A percentile compares a stretch with the other conserved stretches of the same genome.
These are phyloP conservation scores for Chaetomium cochliodes DNA, from an alignment of 495 filamentous ascomycete genomes.

Conservation along the genomic window DNA sequence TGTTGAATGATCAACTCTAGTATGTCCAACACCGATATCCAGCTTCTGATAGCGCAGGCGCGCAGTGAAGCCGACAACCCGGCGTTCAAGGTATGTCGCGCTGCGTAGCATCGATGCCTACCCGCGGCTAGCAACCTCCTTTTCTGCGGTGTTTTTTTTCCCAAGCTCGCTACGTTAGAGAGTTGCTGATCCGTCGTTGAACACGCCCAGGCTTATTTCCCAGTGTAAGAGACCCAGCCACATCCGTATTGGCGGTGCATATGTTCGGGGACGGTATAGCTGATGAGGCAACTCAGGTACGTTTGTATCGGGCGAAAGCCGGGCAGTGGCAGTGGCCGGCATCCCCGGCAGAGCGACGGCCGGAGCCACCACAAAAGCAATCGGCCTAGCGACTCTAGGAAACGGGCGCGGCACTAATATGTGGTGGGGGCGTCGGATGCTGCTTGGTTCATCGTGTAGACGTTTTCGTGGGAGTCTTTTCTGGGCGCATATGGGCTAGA, in stretches of 20 bases:
- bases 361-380: slow-evolving; percentile 30
- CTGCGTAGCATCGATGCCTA: neutral
- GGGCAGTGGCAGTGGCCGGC: slow-evolving; percentile 36
- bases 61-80: slow-evolving; percentile 64
- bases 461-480: neutral
- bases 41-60: slow-evolving; percentile 64
- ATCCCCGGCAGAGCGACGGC: slow-evolving; percentile 25
- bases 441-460: no score
- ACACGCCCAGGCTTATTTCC: slow-evolving; percentile 63
- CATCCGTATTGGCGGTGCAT: neutral
- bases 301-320: slow-evolving; percentile 56
- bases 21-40: slow-evolving; percentile 64
- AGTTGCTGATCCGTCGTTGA: neutral
- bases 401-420: slow-evolving; percentile 26
- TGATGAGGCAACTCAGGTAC: slow-evolving; percentile 44
- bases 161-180: neutral
- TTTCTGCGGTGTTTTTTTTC: neutral
- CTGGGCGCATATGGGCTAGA: slow-evolving; percentile 4
- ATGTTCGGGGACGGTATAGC: neutral
- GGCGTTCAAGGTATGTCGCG: slow-evolving; percentile 55
- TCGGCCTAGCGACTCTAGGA: slow-evolving; percentile 32
- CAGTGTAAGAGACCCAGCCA: slow-evolving; percentile 55
- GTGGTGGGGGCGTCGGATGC: neutral
- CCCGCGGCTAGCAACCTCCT: neutral
- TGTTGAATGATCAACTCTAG: slow-evolving; percentile 41